These are phyloP conservation scores for Oidiodendron maius DNA, from an alignment of 495 filamentous ascomycete species.

Conservation along the genomic window DNA sequence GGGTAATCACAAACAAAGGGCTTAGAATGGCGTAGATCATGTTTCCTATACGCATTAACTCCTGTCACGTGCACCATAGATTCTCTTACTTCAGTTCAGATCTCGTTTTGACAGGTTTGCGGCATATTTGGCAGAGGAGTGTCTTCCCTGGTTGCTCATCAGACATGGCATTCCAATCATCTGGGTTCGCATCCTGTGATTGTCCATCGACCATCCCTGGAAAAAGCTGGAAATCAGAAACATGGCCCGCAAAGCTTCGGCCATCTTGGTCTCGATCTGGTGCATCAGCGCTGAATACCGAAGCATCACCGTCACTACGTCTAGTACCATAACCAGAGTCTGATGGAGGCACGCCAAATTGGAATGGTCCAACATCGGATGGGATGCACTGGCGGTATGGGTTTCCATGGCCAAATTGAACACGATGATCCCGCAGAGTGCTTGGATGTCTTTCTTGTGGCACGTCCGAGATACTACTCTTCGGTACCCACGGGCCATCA, in stretches of 20 bases:
- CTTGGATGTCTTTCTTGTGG: slow-evolving; percentile 14
- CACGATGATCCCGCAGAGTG: slow-evolving; percentile 11
- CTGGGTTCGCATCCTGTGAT: not conserved
- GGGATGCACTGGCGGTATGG: slow-evolving; percentile 25
- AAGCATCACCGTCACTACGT: slow-evolving; percentile 17
- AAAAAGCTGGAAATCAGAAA: slow-evolving; percentile 14
- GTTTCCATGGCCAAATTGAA: slow-evolving; percentile 5
- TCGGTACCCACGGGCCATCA: slow-evolving; percentile 35
- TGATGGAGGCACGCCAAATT: slow-evolving; percentile 36
- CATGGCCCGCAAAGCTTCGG: slow-evolving; percentile 18
- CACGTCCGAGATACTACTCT: slow-evolving; percentile 12
- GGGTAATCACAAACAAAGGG: slow-evolving; percentile 59
- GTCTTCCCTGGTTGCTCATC: not conserved
- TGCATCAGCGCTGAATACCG: slow-evolving; percentile 19
- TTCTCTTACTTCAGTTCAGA: slow-evolving; percentile 39
- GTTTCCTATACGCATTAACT: slow-evolving; percentile 56
- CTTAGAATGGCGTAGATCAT: slow-evolving; percentile 70
- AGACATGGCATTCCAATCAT: slow-evolving; percentile 15
- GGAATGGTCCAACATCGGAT: slow-evolving; percentile 54
- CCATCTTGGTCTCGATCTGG: slow-evolving; percentile 18
- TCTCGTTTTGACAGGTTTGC: slow-evolving; percentile 34
- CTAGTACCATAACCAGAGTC: slow-evolving; percentile 58
- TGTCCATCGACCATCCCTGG: slow-evolving; percentile 4
- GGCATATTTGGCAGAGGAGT: slow-evolving; percentile 28
- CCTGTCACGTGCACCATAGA: too few relatives aligned